Conservation (phyloP, 108 stramenopile species). For the Nitzschia sp. region DNA sequence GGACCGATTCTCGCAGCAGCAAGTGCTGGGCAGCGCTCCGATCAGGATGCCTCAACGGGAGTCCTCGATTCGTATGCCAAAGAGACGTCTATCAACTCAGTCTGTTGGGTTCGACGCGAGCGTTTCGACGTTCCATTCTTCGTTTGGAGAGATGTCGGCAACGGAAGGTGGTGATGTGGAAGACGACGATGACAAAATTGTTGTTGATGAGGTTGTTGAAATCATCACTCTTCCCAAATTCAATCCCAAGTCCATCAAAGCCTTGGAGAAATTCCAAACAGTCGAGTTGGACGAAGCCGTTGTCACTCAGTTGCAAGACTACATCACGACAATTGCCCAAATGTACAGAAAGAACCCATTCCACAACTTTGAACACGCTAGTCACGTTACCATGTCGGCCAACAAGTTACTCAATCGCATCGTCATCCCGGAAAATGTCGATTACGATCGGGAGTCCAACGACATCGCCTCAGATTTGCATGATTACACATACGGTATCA, state of each 20-base stretch:
- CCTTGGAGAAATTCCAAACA: background rate
- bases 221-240: constrained; percentile 25
- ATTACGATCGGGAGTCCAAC: constrained; percentile 18
- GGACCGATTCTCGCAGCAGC: background rate
- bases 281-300: constrained; percentile 17
- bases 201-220: constrained; percentile 22
- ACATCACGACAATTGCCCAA: constrained; percentile 32
- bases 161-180: background rate
- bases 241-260: background rate
- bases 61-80: background rate
- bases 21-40: background rate
- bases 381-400: constrained; percentile 45
- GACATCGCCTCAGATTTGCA: constrained; percentile 16
- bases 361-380: constrained; percentile 61
- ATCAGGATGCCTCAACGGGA: background rate
- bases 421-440: constrained; percentile 19
- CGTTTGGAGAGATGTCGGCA: background rate
- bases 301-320: constrained; percentile 26
- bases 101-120: constrained; percentile 1
- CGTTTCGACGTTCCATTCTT: constrained; percentile 9
- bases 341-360: constrained; percentile 40
- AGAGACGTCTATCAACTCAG: background rate
- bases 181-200: constrained; percentile 10
- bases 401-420: constrained; percentile 45
- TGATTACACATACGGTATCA: constrained; percentile 37